Percentiles rank a stretch among this genome's conserved stretches.
These are phyloP conservation scores for Ustilago vetiveriae DNA, from an alignment of 1,284 basidiomycete species.

Conservation along the genomic window DNA sequence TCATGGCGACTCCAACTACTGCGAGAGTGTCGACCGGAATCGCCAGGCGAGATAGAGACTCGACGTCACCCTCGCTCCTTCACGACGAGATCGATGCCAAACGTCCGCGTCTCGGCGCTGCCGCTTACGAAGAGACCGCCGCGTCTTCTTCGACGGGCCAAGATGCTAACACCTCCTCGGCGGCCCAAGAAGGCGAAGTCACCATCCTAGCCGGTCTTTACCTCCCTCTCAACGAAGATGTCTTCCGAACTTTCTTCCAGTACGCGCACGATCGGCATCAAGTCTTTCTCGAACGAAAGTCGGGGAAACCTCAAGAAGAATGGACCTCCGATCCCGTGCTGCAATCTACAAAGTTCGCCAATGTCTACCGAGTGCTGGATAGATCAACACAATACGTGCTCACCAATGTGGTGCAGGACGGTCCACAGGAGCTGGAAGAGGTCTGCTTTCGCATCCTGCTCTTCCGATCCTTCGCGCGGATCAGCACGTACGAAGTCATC, in stretches of 20 bases:
- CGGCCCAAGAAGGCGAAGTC: conserved; percentile 19
- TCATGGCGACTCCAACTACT: neutral
- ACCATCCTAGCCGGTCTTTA: conserved; percentile 26
- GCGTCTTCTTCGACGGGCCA: neutral
- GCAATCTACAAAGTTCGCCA: conserved; percentile 72
- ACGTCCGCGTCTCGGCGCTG: conserved; percentile 5
- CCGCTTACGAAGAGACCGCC: neutral
- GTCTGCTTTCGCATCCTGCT: conserved; percentile 74
- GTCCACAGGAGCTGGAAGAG: conserved; percentile 72
- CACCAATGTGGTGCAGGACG: conserved; percentile 74
- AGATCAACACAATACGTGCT: conserved; percentile 74
- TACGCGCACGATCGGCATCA: conserved; percentile 37
- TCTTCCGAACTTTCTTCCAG: conserved; percentile 34
- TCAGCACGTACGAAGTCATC: conserved; percentile 74
- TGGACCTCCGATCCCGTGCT: conserved; percentile 70
- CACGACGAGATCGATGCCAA: conserved; percentile 1
- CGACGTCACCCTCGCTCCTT: neutral
- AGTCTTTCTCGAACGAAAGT: conserved; percentile 15
- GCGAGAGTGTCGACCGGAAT: neutral
- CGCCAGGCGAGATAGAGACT: conserved; percentile 11
- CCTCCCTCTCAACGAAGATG: conserved; percentile 38
- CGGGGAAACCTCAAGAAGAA: conserved; percentile 19
- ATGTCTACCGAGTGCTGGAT: conserved; percentile 74
- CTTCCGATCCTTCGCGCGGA: conserved; percentile 74
- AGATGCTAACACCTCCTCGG: neutral